Percentiles rank a stretch among this genome's conserved stretches.
Evolutionary conservation across 768 basidiomycete species (phyloP).

Genomic region (Mycena filopes): DNA sequence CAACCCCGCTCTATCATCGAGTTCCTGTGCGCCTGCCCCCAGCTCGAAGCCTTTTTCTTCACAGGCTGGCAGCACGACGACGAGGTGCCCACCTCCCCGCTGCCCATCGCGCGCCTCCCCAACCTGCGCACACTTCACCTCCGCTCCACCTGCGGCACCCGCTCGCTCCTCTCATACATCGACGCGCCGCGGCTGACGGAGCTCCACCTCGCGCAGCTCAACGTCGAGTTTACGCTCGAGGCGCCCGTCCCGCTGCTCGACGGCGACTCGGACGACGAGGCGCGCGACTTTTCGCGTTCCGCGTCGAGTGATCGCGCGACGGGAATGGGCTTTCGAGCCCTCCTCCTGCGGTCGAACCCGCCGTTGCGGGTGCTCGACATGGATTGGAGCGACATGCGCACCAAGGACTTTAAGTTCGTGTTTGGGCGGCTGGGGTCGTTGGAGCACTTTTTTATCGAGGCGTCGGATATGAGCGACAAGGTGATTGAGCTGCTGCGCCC

Average conservation of each 20-base stretch:
- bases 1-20: conserved; percentile 63
- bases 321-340: conserved; percentile 79
- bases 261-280: conserved; percentile 82
- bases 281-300: conserved; percentile 78
- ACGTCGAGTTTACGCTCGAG: conserved; percentile 65
- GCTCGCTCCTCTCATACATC: conserved; percentile 73
- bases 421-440: conserved; percentile 66
- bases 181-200: conserved; percentile 67
- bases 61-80: conserved; percentile 64
- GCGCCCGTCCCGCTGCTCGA: conserved; percentile 51
- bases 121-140: conserved; percentile 67
- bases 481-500: conserved; percentile 72
- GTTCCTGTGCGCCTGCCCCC: conserved; percentile 71
- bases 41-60: conserved; percentile 67
- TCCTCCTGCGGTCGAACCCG: conserved; percentile 70
- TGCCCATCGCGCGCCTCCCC: conserved; percentile 64
- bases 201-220: conserved; percentile 73
- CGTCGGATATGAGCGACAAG: conserved; percentile 83
- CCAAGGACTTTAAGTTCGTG: conserved; percentile 79
- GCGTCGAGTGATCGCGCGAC: conserved; percentile 82
- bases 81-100: conserved; percentile 40
- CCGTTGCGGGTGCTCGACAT: conserved; percentile 75
- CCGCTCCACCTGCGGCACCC: conserved; percentile 68
- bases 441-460: conserved; percentile 77
- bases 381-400: conserved; percentile 87